Percentiles rank a stretch among this genome's conserved stretches.
phyloP scores from a whole-genome alignment of 2,329 filamentous ascomycete genomes.

The Arthrobotrys musiformis region DNA sequence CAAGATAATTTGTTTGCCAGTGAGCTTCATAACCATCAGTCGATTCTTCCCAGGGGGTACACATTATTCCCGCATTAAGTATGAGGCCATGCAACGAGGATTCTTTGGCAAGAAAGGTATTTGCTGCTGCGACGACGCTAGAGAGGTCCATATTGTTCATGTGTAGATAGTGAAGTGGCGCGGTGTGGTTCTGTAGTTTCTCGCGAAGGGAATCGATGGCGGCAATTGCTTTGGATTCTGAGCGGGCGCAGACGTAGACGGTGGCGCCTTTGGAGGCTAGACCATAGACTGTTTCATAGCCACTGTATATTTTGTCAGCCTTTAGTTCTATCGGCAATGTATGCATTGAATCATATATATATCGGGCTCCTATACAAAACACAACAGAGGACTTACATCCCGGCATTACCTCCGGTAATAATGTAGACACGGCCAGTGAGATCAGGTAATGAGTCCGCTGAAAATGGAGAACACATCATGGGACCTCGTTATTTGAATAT shows the following conservation, averaged over 20 bases:
- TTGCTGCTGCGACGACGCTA: conserved; percentile 43
- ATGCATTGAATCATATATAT: background rate
- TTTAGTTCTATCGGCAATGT: background rate
- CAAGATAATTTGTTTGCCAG: conserved; percentile 67
- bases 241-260: conserved; percentile 65
- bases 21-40: conserved; percentile 62
- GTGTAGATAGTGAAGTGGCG: conserved; percentile 55
- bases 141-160: conserved; percentile 58
- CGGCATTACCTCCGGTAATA: conserved; percentile 57
- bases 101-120: conserved; percentile 56
- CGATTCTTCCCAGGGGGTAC: conserved; percentile 36
- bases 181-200: conserved; percentile 36
- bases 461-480: conserved; percentile 22
- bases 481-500: too few relatives aligned
- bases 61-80: conserved; percentile 52
- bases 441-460: conserved; percentile 26
- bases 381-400: conserved; percentile 45
- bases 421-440: conserved; percentile 53
- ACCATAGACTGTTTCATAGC: conserved; percentile 54
- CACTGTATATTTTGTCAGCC: conserved; percentile 14
- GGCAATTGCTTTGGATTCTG: conserved; percentile 62
- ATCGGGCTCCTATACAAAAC: background rate
- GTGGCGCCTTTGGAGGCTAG: conserved; percentile 62
- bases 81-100: conserved; percentile 56
- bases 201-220: conserved; percentile 64